Evolutionary conservation across 257 asterid genomes (phyloP), one percentile per base, ranked within the genome.

Genomic region (Gardenia jasminoides): DNA sequence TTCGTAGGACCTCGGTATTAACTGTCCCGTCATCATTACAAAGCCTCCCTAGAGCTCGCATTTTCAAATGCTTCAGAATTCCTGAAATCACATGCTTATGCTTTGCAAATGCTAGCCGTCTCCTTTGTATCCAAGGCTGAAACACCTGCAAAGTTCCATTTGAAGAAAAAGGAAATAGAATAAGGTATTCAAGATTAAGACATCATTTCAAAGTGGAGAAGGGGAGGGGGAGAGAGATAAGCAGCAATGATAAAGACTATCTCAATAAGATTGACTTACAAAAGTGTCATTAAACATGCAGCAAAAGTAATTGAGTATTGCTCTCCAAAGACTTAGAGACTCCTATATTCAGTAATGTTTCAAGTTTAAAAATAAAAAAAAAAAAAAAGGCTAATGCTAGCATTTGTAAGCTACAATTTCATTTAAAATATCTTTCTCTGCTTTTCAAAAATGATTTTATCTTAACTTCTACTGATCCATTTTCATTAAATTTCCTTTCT

Each of bases 41-140:
- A 61, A 94, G 91, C 84, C 78, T 93, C 73, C 99, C 99, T 50
- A 91, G 78, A 77, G 92, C 82, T 31, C 79, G 94, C 89, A 50
- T 89, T 87, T 85, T 91, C 74, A 94, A 81, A 74, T 91, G 89
- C 85, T 81, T 85, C 80, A 94, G 82, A 82, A 94, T 80, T 67
- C 98, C 99, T 10, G 99, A 90, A 67, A 91, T 89, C 81, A 94
- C 91, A 81, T 88, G 98, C 86, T 90, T 91, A 78, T 91, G 99
- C 88, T 91, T 89, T 77, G 87, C 88, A 77, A 48, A 93, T 66
- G 82, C 93, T 75, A 94, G 89, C 50, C 87, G 86, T 79, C 99
- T 90, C 87, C 82, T 88, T 80, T 94, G 99, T 73, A 94, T 87
- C 97, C 91, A 82, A 3, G 99, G 99, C 80, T 93, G 97, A 80